A percentile compares a stretch with the other conserved stretches of the same genome.
Evolutionary conservation across 2,329 filamentous ascomycete genomes (phyloP).

Genomic region (Didymella exigua): DNA sequence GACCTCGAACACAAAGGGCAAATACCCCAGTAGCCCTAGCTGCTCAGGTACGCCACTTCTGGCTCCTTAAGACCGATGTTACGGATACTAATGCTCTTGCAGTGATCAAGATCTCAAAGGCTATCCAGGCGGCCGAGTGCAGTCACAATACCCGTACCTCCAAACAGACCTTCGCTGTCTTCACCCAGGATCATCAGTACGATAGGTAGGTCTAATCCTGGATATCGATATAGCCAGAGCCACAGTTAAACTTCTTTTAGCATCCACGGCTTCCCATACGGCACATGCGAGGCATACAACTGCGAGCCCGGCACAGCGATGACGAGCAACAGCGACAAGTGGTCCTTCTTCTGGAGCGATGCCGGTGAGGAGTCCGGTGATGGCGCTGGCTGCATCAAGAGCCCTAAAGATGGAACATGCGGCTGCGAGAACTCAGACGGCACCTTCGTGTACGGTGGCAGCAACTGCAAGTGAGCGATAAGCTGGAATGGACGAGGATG

Average conservation of each 20-base stretch:
- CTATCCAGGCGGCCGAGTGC: conserved; percentile 53
- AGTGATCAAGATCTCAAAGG: conserved; percentile 41
- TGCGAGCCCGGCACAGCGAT: conserved; percentile 25
- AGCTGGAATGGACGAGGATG: background rate
- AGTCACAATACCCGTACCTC: conserved; percentile 49
- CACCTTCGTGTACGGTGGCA: conserved; percentile 26
- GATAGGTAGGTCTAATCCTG: too few species aligned
- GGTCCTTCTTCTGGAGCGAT: conserved; percentile 34
- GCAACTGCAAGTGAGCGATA: conserved; percentile 1
- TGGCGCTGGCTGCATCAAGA: conserved; percentile 37
- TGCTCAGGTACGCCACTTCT: conserved; percentile 28
- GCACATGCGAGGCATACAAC: conserved; percentile 48
- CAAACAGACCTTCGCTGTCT: conserved; percentile 50
- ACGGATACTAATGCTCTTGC: background rate
- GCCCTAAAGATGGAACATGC: conserved; percentile 30
- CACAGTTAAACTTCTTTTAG: too few species aligned
- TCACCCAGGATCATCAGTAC: conserved; percentile 55
- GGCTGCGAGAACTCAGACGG: conserved; percentile 37
- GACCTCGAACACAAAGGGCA: conserved; percentile 46
- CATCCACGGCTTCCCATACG: conserved; percentile 55
- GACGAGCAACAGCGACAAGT: conserved; percentile 21
- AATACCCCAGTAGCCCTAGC: conserved; percentile 31
- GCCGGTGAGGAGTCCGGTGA: conserved; percentile 26
- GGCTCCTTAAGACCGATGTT: background rate
- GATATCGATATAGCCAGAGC: too few species aligned